These are phyloP conservation scores for Xylaria palmicola DNA, from an alignment of 495 filamentous ascomycete species.

Conservation along the genomic window DNA sequence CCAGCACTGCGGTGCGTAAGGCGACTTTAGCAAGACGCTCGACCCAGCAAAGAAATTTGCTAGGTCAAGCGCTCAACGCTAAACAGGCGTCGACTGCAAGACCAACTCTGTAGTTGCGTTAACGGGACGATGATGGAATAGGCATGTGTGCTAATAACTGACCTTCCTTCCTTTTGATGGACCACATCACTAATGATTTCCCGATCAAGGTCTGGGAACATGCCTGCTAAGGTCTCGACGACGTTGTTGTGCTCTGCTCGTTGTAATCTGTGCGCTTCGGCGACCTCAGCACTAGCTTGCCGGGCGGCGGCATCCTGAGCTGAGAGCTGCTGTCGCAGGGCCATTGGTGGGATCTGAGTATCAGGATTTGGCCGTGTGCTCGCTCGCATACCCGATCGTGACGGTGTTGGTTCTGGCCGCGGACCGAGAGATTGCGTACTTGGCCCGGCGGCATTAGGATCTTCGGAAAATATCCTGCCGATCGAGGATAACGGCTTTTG, in stretches of 20 bases:
- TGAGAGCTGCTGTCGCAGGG: slow-evolving; percentile 46
- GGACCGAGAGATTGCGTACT: slow-evolving; percentile 58
- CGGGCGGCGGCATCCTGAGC: slow-evolving; percentile 91
- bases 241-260: slow-evolving; percentile 83
- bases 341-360: slow-evolving; percentile 27
- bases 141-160: slow-evolving; percentile 35
- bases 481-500: slow-evolving; percentile 90
- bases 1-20: background rate
- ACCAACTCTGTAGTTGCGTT: slow-evolving; percentile 63
- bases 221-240: slow-evolving; percentile 85
- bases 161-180: slow-evolving; percentile 87
- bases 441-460: slow-evolving; percentile 43
- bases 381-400: slow-evolving; percentile 56
- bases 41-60: background rate
- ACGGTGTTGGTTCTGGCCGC: slow-evolving; percentile 34
- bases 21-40: background rate
- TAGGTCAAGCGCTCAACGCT: slow-evolving; percentile 59
- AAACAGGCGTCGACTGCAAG: slow-evolving; percentile 90
- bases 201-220: slow-evolving; percentile 89
- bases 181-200: slow-evolving; percentile 95
- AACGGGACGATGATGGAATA: slow-evolving; percentile 11
- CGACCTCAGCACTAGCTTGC: slow-evolving; percentile 89
- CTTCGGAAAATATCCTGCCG: slow-evolving; percentile 95
- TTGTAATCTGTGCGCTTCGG: slow-evolving; percentile 83
- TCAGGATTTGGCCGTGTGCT: slow-evolving; percentile 56